Percentiles rank a stretch among this genome's conserved stretches.
These are phyloP conservation scores for Solanum raphanifolium DNA, from an alignment of 257 asterid species.

Conservation along the genomic window DNA sequence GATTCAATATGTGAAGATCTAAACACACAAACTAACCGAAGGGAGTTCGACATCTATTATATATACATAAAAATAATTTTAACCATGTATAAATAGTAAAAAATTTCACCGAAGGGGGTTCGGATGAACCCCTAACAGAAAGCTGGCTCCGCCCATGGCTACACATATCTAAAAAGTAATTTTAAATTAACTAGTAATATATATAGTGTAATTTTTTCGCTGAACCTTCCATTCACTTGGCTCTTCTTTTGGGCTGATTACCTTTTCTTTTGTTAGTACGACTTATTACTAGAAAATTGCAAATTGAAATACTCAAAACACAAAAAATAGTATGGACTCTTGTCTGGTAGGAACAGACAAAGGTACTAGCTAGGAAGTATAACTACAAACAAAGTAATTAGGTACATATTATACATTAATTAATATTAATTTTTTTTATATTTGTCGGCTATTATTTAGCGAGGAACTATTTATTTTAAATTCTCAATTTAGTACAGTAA, in stretches of 20 bases:
- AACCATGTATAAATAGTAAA: too few species aligned
- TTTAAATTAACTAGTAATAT: background rate
- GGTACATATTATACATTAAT: background rate
- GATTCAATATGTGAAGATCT: too few species aligned
- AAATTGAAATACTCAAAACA: background rate
- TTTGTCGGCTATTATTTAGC: background rate
- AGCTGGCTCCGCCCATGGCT: too few species aligned
- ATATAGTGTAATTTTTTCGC: background rate
- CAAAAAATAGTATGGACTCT: background rate
- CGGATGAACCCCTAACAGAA: too few species aligned
- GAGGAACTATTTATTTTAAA: too few species aligned
- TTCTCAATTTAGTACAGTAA: background rate
- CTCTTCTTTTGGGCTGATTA: background rate
- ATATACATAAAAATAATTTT: too few species aligned
- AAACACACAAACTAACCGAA: too few species aligned
- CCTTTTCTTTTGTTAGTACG: background rate
- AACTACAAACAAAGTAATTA: background rate
- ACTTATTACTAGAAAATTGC: background rate
- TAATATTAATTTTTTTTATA: too few species aligned
- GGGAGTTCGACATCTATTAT: too few species aligned
- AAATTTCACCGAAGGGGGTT: too few species aligned
- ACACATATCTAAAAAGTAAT: background rate
- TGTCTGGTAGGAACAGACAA: background rate
- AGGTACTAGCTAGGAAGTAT: background rate
- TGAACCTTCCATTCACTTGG: background rate